Base-by-base conservation (phyloP, 1,284 basidiomycete genomes). In the Xerocomus minutiporus region DNA sequence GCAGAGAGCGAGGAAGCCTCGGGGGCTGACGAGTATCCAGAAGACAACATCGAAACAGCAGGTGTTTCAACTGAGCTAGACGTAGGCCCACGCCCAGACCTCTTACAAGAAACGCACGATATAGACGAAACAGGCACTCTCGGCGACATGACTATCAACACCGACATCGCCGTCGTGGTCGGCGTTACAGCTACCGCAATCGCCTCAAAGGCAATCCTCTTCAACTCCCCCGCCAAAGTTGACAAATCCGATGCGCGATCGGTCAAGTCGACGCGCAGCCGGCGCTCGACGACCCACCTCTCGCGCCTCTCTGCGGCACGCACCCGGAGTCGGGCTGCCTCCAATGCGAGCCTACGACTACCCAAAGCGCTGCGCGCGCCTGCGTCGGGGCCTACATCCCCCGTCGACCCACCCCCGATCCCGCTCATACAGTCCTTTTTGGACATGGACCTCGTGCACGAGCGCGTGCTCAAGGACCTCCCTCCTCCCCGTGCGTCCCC, bases 71-170 rank as follows among this genome's bases (percentile, higher is more conserved):
- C 8, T 15, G 26, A 42, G 6, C 13, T 5, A 28, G 41, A 17
- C 17, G 13, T 7, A 31, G 20, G 2, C 23, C 15, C 46, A 13
- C 15, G 2, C 40, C 6, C 31, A 9, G 20, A 35, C 5, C 43
- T 23, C 17, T 17, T 38, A 1, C 15, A 23, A 1, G 8, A 8
- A 8, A 49, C 39, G 35, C 47, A 74, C 26, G 70, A 80, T 40
- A 73, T 74, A 43, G 75, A 76, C 54, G 61, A 69, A 45, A 63
- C 61, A 42, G 61, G 51, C 3, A 67, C 64, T 0, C 55, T 69
- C 1, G 66, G 58, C n/a, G 66, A 64, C 28, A 1, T 57, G 4
- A 58, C 60, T 0, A 51, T 64, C 40, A 58, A 61, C 42, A 59
- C 61, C 29, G 68, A 70, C 44, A 38, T 66, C 6, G 65, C 51